Percentiles rank a stretch among this genome's conserved stretches.
Conservation (phyloP, 495 filamentous ascomycete species). For the Penicillium odoratum region DNA sequence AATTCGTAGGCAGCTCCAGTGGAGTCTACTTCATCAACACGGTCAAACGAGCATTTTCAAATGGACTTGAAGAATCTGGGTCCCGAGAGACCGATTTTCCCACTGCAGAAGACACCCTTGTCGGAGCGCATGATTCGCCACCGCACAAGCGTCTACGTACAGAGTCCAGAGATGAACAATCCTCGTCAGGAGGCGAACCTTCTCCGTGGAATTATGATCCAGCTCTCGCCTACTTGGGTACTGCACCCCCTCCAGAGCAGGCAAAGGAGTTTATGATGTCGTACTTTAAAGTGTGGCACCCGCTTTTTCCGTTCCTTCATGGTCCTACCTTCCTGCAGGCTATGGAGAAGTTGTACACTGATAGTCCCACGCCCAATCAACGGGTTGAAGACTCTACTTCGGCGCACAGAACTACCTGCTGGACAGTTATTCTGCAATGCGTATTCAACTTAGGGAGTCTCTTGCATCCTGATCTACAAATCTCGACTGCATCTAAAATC, state of each 20-base stretch:
- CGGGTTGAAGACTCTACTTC: not conserved
- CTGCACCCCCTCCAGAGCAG: slow-evolving; percentile 29
- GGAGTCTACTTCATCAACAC: slow-evolving; percentile 48
- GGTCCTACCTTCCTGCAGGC: slow-evolving; percentile 50
- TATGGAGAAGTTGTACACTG: slow-evolving; percentile 45
- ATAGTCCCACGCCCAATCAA: not conserved
- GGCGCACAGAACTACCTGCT: slow-evolving; percentile 32
- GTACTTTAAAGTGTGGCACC: slow-evolving; percentile 49
- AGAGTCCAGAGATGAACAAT: slow-evolving; percentile 2
- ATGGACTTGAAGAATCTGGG: slow-evolving; percentile 19
- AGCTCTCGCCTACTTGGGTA: slow-evolving; percentile 29
- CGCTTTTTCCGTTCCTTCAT: slow-evolving; percentile 51
- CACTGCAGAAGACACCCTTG: slow-evolving; percentile 38
- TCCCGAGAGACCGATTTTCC: slow-evolving; percentile 35
- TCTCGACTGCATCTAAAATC: slow-evolving; percentile 31
- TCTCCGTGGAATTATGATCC: slow-evolving; percentile 37
- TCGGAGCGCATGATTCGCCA: slow-evolving; percentile 33
- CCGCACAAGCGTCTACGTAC: slow-evolving; percentile 23
- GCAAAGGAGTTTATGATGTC: slow-evolving; percentile 41
- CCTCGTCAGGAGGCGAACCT: slow-evolving; percentile 7
- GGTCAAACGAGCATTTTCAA: slow-evolving; percentile 40
- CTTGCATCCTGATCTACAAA: slow-evolving; percentile 26
- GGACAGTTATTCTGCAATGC: slow-evolving; percentile 43
- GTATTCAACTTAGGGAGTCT: slow-evolving; percentile 39
- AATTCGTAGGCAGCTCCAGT: slow-evolving; percentile 45